These are phyloP conservation scores for Picea abies DNA, from an alignment of 83 land plant genomes.

Conservation along the genomic window DNA sequence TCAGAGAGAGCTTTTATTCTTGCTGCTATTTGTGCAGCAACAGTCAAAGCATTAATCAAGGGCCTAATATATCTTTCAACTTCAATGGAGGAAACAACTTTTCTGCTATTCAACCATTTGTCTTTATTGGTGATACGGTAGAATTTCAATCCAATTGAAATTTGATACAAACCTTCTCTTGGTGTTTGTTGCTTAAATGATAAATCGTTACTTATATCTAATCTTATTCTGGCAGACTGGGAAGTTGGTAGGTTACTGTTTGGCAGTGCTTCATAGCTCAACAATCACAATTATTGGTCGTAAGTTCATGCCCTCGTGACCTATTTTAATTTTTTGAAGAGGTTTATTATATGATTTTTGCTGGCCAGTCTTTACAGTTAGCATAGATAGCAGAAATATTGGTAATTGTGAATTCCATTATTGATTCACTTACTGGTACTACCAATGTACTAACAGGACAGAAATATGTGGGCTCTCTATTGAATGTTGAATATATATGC, in stretches of 20 bases:
- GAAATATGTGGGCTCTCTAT: too few relatives aligned
- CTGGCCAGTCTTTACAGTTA: too few relatives aligned
- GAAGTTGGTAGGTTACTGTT: neutral
- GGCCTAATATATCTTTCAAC: too few relatives aligned
- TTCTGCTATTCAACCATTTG: conserved; percentile 41
- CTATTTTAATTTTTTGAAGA: too few relatives aligned
- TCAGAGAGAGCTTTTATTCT: neutral
- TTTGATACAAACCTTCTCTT: neutral
- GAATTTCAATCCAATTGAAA: neutral
- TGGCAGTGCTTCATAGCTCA: conserved; percentile 11
- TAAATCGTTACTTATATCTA: neutral
- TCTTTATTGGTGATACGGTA: conserved; percentile 43
- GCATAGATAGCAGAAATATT: too few relatives aligned
- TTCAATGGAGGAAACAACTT: conserved; percentile 50
- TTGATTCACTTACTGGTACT: too few relatives aligned
- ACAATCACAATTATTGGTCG: neutral
- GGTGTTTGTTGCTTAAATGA: neutral
- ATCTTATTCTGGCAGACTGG: neutral
- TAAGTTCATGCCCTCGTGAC: neutral
- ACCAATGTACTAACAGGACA: too few relatives aligned
- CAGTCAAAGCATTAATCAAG: too few relatives aligned
- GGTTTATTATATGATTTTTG: too few relatives aligned
- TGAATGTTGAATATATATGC: too few relatives aligned
- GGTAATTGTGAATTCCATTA: too few relatives aligned
- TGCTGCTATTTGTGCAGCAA: too few relatives aligned